phyloP scores from a whole-genome alignment of 2,329 filamentous ascomycete genomes.

The Colletotrichum tamarilloi region DNA sequence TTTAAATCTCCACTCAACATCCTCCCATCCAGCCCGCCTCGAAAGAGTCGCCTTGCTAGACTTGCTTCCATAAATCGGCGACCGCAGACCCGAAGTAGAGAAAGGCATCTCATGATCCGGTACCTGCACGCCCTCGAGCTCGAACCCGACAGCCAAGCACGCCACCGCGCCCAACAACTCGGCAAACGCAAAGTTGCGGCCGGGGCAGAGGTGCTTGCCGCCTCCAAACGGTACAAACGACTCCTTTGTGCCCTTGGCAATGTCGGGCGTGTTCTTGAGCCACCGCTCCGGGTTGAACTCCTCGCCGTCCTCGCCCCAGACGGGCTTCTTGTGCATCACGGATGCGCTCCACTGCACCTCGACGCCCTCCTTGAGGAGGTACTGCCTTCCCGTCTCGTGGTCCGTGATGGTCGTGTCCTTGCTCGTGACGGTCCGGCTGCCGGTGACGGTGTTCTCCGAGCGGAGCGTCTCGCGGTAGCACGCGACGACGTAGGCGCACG shows the following conservation, averaged over 20 bases:
- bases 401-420: slow-evolving; percentile 50
- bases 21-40: slow-evolving; percentile 41
- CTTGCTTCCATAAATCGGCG: slow-evolving; percentile 30
- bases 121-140: slow-evolving; percentile 38
- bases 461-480: slow-evolving; percentile 57
- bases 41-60: slow-evolving; percentile 29
- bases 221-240: slow-evolving; percentile 47
- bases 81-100: slow-evolving; percentile 21
- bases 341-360: slow-evolving; percentile 43
- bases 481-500: slow-evolving; percentile 54
- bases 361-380: slow-evolving; percentile 42
- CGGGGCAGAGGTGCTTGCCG: slow-evolving; percentile 47
- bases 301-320: slow-evolving; percentile 42
- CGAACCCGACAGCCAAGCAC: slow-evolving; percentile 39
- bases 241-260: slow-evolving; percentile 38
- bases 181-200: slow-evolving; percentile 45
- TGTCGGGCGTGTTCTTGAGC: slow-evolving; percentile 25
- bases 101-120: slow-evolving; percentile 34
- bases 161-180: slow-evolving; percentile 43
- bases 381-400: slow-evolving; percentile 37
- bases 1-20: slow-evolving; percentile 39
- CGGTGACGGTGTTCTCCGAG: slow-evolving; percentile 48
- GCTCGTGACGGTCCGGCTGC: slow-evolving; percentile 50
- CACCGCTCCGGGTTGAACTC: slow-evolving; percentile 43
- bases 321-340: slow-evolving; percentile 39